Conservation (phyloP, 2,329 filamentous ascomycete species). For the Aspergillus cejpii region DNA sequence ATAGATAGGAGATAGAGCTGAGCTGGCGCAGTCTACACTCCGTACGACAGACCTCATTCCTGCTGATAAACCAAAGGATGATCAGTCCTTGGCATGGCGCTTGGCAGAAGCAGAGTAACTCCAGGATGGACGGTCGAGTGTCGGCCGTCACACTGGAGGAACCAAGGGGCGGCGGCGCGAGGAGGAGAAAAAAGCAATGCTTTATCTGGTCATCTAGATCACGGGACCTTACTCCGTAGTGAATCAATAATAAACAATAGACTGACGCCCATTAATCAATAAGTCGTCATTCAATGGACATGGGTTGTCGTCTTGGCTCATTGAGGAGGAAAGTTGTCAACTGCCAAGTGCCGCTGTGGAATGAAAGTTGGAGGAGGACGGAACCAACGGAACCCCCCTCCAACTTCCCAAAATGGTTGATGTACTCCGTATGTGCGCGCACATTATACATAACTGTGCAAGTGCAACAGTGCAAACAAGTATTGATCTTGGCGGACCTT, state of each 20-base stretch:
- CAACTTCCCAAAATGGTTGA: constrained; percentile 3
- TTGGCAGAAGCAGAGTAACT: constrained; percentile 7
- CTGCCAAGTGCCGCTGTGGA: constrained; percentile 22
- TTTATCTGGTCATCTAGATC: no score
- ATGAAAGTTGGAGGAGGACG: constrained; percentile 7
- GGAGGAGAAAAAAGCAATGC: constrained; percentile 1
- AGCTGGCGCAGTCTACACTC: neutral
- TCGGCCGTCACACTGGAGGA: constrained; percentile 8
- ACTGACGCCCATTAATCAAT: neutral
- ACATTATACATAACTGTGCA: constrained; percentile 9
- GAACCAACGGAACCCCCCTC: constrained; percentile 1
- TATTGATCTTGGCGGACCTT: constrained; percentile 17
- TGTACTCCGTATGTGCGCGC: constrained; percentile 6
- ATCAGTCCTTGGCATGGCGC: constrained; percentile 7
- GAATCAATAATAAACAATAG: neutral
- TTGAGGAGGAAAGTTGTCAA: constrained; percentile 4
- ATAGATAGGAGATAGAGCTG: neutral
- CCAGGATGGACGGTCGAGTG: neutral
- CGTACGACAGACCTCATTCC: neutral
- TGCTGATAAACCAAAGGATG: constrained; percentile 2
- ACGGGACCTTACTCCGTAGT: no score
- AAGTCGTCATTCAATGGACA: neutral
- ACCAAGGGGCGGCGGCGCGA: neutral
- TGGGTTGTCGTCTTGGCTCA: neutral
- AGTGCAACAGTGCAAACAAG: no score